Evolutionary conservation across 352 stramenopile genomes (phyloP), one percentile per base, ranked within the genome.

Genomic region (Phytophthora sp.): DNA sequence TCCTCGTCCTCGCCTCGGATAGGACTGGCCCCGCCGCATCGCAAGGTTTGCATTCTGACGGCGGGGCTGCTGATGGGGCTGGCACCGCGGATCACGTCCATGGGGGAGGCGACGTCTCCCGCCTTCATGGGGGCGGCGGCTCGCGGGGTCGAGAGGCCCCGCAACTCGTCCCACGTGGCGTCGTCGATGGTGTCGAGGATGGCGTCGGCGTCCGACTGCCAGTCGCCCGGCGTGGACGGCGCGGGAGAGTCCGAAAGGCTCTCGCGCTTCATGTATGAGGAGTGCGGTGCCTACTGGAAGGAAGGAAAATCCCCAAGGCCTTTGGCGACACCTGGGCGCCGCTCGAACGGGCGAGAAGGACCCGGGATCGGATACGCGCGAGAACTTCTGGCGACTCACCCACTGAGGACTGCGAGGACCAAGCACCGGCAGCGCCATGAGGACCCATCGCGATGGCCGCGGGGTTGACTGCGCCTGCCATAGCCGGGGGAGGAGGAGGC

Each of bases 141-240:
- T 9, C 43, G 50, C 9, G 39, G 39, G 7, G 41, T 44, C 11
- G 53, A 58, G 1, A 64, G 24, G 3, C 21, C 37, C 7, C 35
- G 53, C 3, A 66, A 18, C 26, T 66, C 62, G 55, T 62, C 62
- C 62, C 46, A 66, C 49, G 50, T 66, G 26, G 44, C 54, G 41
- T 59, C 53, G 61, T 69, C 53, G 46, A 71, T 39, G 3, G 2
- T 28, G 34, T 62, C 42, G 4, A 66, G 41, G 10, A 64, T 35
- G 7, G 55, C 34, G 23, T 61, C 55, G 5, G 49, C 20, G 21
- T 60, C 57, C 26, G 34, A 55, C 41, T 37, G 27, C 26, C 38
- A 66, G 12, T 41, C 45, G 26, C 18, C 32, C 32, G 32, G 35
- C 2, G 41, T 18, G 5, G 43, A 37, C 17, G 28, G 17, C 5